These are phyloP conservation scores for Cucumis cinereus DNA, from an alignment of 306 rosid genomes.

Conservation along the genomic window DNA sequence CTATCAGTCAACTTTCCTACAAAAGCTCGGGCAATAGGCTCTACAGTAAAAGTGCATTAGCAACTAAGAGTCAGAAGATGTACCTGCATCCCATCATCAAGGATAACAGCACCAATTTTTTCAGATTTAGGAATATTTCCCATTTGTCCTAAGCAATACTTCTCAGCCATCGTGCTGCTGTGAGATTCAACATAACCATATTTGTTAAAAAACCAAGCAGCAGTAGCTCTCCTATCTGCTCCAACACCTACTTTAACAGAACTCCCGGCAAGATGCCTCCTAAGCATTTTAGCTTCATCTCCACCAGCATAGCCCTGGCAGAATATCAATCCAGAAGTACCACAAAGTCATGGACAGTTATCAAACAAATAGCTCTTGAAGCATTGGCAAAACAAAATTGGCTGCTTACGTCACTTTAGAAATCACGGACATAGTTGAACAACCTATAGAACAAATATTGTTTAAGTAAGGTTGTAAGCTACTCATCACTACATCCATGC, in stretches of 20 bases:
- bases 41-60: neutral
- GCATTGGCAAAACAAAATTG: neutral
- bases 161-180: conserved; percentile 17
- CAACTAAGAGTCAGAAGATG: neutral
- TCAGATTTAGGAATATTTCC: conserved; percentile 23
- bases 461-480: too few species aligned
- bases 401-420: neutral
- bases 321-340: conserved; percentile 9
- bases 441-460: too few species aligned
- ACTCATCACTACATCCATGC: neutral
- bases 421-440: too few species aligned
- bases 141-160: conserved; percentile 10
- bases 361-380: neutral
- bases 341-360: neutral
- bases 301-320: conserved; percentile 92
- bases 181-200: conserved; percentile 46
- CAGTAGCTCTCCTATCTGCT: conserved; percentile 51
- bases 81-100: conserved; percentile 98
- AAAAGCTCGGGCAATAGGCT: neutral
- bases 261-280: conserved; percentile 59
- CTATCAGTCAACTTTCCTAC: neutral
- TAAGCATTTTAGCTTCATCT: conserved; percentile 85
- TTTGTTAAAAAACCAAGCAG: conserved; percentile 34
- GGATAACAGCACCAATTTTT: conserved; percentile 51
- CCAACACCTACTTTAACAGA: conserved; percentile 67